Conservation (phyloP, 1,284 basidiomycete species). For the Golubevia pallescens region DNA sequence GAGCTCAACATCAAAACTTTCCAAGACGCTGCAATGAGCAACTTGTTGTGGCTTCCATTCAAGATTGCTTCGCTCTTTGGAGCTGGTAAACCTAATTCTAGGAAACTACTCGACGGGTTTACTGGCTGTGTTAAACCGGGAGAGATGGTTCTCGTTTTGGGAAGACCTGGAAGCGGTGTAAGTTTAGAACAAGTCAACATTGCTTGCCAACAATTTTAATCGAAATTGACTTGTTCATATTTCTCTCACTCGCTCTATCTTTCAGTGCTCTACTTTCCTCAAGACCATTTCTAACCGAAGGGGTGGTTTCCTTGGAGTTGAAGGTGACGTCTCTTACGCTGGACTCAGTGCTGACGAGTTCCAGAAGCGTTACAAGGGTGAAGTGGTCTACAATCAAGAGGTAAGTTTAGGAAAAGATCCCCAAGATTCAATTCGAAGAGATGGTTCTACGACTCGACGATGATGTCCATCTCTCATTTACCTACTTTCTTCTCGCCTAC, state of each 20-base stretch:
- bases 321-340: constrained; percentile 61
- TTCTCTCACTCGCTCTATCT: constrained; percentile 2
- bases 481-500: no score
- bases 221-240: no score
- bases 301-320: constrained; percentile 32
- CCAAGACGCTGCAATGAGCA: constrained; percentile 66
- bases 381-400: constrained; percentile 43
- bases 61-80: constrained; percentile 20
- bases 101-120: constrained; percentile 66
- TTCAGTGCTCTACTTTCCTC: constrained; percentile 64
- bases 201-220: no score
- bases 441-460: no score
- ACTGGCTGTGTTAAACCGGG: constrained; percentile 77
- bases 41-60: constrained; percentile 50
- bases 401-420: no score
- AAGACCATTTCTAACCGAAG: constrained; percentile 63
- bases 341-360: constrained; percentile 66
- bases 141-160: constrained; percentile 70
- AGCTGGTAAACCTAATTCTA: not conserved
- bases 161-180: constrained; percentile 66
- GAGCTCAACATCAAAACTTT: constrained; percentile 75
- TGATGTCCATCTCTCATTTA: no score
- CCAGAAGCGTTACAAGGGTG: constrained; percentile 32
- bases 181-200: no score
- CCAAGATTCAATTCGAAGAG: no score